Base-by-base conservation (phyloP, 495 filamentous ascomycete genomes). In the Penicillium antarcticum region DNA sequence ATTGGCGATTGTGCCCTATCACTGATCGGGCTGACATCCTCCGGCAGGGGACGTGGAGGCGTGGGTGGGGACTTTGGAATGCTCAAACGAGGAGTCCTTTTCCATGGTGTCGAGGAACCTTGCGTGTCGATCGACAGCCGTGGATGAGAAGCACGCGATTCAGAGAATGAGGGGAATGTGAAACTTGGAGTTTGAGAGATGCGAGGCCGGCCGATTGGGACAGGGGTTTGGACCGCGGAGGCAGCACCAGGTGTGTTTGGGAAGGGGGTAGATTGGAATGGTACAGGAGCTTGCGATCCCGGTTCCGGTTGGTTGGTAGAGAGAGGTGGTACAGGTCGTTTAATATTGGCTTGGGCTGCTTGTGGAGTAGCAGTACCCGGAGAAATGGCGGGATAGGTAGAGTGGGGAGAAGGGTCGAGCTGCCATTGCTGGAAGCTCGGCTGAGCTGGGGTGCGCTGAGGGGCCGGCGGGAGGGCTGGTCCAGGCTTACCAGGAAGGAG, bases 1-100 rank as follows among this genome's bases (percentile, higher is more conserved):
- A 65, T 45, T 2, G 72, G 69, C 12, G 77, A 80, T 19, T 66
- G 66, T 5, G 65, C 73, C 32, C 61, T 67, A 16, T 80, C 78
- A 47, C 78, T 81, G 42, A 81, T 78, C 0, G 78, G 78, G 60
- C 78, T 81, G 7, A 81, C 70, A 49, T 77, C 76, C 35, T 75
- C 76, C 9, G 68, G 73, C 5, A 63, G 63, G 47, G 78, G 78
- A 4, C 74, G 68, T 43, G 66, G 60, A 6, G 78, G 77, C 18
- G 78, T 79, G 21, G 60, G 59, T 26, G 75, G 72, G 8, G 74
- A 73, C 4, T 63, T 45, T 4, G 73, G 65, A 32, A 78, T 58
- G 5, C 66, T 75, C 47, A 68, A 32, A 17, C 61, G 61, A 10
- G 70, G 70, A 29, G 67, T 65, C 40, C 61, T 58, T 51, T 79